A percentile compares a stretch with the other conserved stretches of the same genome.
Conservation (phyloP, 768 basidiomycete genomes). For the Suillus subalutaceus region DNA sequence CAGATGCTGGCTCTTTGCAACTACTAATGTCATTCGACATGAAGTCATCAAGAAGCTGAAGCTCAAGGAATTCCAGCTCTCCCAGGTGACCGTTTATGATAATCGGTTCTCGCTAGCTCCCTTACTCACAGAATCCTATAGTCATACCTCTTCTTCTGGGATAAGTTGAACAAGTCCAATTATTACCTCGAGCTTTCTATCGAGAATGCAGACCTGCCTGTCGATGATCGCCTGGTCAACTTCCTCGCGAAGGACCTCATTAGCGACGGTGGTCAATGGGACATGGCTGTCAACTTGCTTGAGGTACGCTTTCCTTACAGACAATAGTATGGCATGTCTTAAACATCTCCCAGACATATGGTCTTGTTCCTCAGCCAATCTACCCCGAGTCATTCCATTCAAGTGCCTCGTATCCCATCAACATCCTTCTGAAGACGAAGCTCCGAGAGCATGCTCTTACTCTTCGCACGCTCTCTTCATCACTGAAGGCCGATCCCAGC, state of each 20-base stretch:
- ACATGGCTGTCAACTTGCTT: constrained; percentile 79
- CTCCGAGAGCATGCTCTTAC: constrained; percentile 89
- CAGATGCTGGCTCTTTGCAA: constrained; percentile 95
- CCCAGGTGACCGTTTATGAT: constrained; percentile 56
- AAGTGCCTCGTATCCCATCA: constrained; percentile 69
- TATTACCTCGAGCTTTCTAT: constrained; percentile 91
- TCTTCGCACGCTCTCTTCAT: constrained; percentile 64
- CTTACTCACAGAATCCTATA: constrained; percentile 26
- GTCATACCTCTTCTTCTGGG: constrained; percentile 95
- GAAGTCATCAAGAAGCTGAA: constrained; percentile 84
- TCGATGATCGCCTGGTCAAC: constrained; percentile 82
- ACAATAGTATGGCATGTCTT: background rate
- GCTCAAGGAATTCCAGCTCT: constrained; percentile 88
- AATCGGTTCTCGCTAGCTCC: constrained; percentile 13
- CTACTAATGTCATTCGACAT: constrained; percentile 84
- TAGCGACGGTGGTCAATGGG: constrained; percentile 94
- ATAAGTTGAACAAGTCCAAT: constrained; percentile 90
- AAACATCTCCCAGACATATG: constrained; percentile 62
- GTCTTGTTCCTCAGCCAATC: constrained; percentile 79
- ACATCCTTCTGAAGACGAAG: constrained; percentile 83
- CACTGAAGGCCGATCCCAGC: constrained; percentile 48
- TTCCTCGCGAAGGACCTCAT: constrained; percentile 79
- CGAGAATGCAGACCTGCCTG: constrained; percentile 73
- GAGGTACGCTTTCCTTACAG: constrained; percentile 42
- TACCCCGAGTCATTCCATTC: constrained; percentile 89